Evolutionary conservation across 148 eudicot species (phyloP), one percentile per base, ranked within the genome.

Genomic region (Camellia sinensis): DNA sequence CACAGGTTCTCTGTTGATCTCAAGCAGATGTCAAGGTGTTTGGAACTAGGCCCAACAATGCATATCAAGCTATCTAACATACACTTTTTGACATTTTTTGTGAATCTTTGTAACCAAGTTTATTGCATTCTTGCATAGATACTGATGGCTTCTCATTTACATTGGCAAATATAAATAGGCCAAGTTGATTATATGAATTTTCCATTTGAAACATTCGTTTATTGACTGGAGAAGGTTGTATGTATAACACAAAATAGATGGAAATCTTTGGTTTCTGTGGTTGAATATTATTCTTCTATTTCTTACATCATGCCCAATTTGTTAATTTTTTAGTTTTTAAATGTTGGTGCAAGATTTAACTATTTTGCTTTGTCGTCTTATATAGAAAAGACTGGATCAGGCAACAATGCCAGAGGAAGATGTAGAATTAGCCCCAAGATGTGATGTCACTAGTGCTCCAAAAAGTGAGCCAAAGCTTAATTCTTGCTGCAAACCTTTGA

Each of bases 371-470:
- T 78, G 17, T 56, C 80, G 46, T 68, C 48, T 54, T 18, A 44
- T 67, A 37, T 44, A 83, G 83, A 62, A 77, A 48, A 48, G 15
- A 50, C 43, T 73, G 66, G 68, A 79, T 71, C 73, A 13, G 77
- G 60, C 69, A 56, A 59, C 13, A 66, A 19, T 70, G 63, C 69
- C 62, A 9, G 37, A 84, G 88, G 90, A 90, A 83, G 83, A 82
- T 79, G 80, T 50, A 19, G 41, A 75, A 9, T 52, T 45, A 71
- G 53, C 45, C 74, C 78, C 22, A 45, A 69, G 44, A 56, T 79
- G 72, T 67, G 78, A 80, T 22, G 71, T 56, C 78, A 74, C 70
- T 14, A 73, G 75, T 37, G 78, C 67, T 53, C 79, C 69, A 19
- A 76, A 76, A 74, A 66, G 44, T 48, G 78, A 67, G 62, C 22